Evolutionary conservation across 768 basidiomycete species (phyloP), one percentile per base, ranked within the genome.

Genomic region (Mycena rosella): DNA sequence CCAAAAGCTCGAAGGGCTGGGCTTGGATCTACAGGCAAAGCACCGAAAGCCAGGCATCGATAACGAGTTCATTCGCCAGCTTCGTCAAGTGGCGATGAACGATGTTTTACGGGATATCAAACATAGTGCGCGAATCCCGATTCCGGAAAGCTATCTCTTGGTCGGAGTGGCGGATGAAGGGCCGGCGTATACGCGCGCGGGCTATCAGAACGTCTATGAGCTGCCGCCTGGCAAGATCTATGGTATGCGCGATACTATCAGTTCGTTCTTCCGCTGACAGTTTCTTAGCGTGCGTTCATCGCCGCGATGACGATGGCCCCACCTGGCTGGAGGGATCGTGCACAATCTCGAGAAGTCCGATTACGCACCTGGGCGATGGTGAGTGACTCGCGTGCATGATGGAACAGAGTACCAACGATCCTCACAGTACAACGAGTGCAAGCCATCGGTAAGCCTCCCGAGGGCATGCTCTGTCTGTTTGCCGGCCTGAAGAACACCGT

Each of bases 111-210:
- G 93, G 7, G 88, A 88, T 45, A 87, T 96, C 73, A 95, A 95
- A 72, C 88, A 93, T 70, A 81, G 84, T 42, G 94, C 94, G 0
- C 84, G 93, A 11, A 92, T 96, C 29, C 87, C 84, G 5, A 85
- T 96, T 13, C 89, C 89, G 0, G 79, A 88, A 0, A 89, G 89
- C 66, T 88, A 88, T 65, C 82, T 89, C 29, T 83, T 96, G 1
- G 91, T 95, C 14, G 95, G 95, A 1, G 86, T 96, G 11, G 91
- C 93, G 4, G 95, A 96, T 72, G 93, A 95, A 77, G 93, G 93
- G 0, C 88, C 89, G 0, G 87, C 89, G 0, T 92, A 93, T 68
- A 75, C 74, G 47, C 68, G 75, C 10, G 79, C 76, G n/a, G 89
- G 89, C 1, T 73, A 78, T 58, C 73, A 84, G 40, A 84, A 91